Base-by-base conservation (phyloP, 2,329 filamentous ascomycete species). In the Pseudomassariella vexata region DNA sequence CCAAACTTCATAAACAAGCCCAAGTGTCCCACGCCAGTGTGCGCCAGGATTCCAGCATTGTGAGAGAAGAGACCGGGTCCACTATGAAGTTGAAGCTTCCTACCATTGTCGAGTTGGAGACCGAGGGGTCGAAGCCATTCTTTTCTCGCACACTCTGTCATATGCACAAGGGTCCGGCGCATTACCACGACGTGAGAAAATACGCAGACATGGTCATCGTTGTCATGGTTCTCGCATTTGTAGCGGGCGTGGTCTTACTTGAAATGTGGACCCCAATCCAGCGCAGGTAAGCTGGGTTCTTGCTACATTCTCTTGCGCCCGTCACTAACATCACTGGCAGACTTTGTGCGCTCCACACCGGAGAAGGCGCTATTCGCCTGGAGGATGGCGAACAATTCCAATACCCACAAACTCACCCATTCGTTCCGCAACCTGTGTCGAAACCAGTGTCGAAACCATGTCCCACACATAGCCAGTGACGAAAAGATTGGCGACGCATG, bases 31-130 rank as follows among this genome's bases (percentile, higher is more conserved):
- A 24, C 37, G 36, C 19, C 44, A 48, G 23, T 46, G 19, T 50
- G 32, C n/a, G n/a, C n/a, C 38, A 45, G 9, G 45, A 52, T 10
- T 50, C 45, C 12, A 53, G 45, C 31, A 47, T 48, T 27, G 44
- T 52, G 23, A 43, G 36, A 25, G 50, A 47, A 32, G 50, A 55
- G 35, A 52, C 49, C 9, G 42, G 41, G 9, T 47, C 44, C 6
- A 44, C 40, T 24, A 38, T 30, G 9, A 32, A 25, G 8, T 44
- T 51, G 16, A 36, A 41, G 29, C 42, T 47, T 30, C 42, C 37
- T 9, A 50, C 43, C 9, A 53, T 48, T 24, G 42, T 53, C 11
- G 49, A 55, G 31, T 32, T 44, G 19, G 52, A 54, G 34, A 51
- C 47, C 6, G 46, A 48, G 34, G 47, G 47, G 12, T 42, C 42